phyloP scores from a whole-genome alignment of 345 rosid species.

The Arabidopsis thaliana region DNA sequence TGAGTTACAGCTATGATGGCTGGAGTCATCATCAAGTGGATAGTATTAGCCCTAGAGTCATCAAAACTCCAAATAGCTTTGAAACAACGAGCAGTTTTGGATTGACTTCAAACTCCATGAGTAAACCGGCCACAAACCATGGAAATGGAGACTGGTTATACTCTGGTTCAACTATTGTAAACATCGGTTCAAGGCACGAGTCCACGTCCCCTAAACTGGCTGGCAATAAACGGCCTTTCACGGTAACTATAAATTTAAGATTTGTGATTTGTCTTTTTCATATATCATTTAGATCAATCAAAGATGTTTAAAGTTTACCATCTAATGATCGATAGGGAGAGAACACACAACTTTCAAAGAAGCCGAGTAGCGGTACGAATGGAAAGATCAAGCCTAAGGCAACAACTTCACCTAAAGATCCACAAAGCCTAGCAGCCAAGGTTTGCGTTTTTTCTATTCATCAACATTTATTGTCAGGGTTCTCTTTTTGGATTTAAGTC shows the following conservation, averaged over 20 bases:
- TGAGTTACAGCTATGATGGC: constrained; percentile 25
- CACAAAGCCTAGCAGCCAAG: constrained; percentile 94
- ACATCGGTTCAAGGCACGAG: constrained; percentile 50
- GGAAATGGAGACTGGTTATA: constrained; percentile 59
- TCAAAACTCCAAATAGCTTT: constrained; percentile 47
- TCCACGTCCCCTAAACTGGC: constrained; percentile 43
- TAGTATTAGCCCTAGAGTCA: constrained; percentile 48
- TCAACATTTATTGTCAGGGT: not conserved
- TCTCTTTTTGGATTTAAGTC: not conserved
- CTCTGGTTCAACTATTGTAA: constrained; percentile 49
- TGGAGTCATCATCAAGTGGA: constrained; percentile 49
- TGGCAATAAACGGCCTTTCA: constrained; percentile 56
- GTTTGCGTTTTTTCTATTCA: constrained; percentile 43
- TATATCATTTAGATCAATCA: constrained; percentile 36
- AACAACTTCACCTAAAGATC: constrained; percentile 64
- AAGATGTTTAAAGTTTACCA: constrained; percentile 63
- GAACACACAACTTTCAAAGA: constrained; percentile 57
- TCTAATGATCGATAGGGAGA: constrained; percentile 70
- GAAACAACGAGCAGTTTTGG: constrained; percentile 48
- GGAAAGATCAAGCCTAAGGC: constrained; percentile 55
- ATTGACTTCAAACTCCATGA: constrained; percentile 18
- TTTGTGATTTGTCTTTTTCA: not conserved
- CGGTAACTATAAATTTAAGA: constrained; percentile 38
- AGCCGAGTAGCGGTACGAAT: constrained; percentile 46
- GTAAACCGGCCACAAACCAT: constrained; percentile 33